Percentiles rank a stretch among this genome's conserved stretches.
Evolutionary conservation across 495 filamentous ascomycete species (phyloP).

Genomic region (Podospora bellae-mahoneyi): DNA sequence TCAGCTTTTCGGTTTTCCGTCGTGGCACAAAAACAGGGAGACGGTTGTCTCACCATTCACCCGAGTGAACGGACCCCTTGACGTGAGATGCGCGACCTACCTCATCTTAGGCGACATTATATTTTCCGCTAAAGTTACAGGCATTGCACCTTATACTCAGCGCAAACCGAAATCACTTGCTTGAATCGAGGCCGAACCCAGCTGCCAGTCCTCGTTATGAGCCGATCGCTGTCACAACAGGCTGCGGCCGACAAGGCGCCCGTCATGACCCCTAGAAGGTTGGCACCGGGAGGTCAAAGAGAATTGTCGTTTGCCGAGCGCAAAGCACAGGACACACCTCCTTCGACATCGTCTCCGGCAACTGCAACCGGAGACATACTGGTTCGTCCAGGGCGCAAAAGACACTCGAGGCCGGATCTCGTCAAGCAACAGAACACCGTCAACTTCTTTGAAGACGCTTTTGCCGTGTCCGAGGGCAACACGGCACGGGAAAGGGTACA

Average conservation of each 20-base stretch:
- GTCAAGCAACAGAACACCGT: slow-evolving; percentile 40
- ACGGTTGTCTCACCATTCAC: background rate
- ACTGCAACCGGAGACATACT: background rate
- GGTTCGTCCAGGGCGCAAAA: slow-evolving; percentile 16
- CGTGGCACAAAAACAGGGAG: background rate
- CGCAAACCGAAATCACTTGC: background rate
- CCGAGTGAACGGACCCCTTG: background rate
- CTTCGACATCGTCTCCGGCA: slow-evolving; percentile 38
- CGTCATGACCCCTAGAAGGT: background rate
- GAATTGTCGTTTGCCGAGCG: slow-evolving; percentile 41
- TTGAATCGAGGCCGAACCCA: background rate
- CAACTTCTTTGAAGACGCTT: slow-evolving; percentile 47
- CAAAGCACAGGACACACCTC: slow-evolving; percentile 37
- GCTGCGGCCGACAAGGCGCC: background rate
- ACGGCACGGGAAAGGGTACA: slow-evolving; percentile 55
- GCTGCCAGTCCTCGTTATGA: background rate
- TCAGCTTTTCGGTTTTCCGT: background rate
- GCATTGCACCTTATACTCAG: background rate
- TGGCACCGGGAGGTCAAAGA: background rate
- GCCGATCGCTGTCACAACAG: background rate
- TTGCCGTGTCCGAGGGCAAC: slow-evolving; percentile 36
- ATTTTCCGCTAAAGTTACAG: background rate
- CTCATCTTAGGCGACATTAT: background rate
- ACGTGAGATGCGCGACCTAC: background rate
- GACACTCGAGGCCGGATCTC: slow-evolving; percentile 37